Evolutionary conservation across 108 stramenopile species (phyloP).

Genomic region (Cylindrotheca closterium): DNA sequence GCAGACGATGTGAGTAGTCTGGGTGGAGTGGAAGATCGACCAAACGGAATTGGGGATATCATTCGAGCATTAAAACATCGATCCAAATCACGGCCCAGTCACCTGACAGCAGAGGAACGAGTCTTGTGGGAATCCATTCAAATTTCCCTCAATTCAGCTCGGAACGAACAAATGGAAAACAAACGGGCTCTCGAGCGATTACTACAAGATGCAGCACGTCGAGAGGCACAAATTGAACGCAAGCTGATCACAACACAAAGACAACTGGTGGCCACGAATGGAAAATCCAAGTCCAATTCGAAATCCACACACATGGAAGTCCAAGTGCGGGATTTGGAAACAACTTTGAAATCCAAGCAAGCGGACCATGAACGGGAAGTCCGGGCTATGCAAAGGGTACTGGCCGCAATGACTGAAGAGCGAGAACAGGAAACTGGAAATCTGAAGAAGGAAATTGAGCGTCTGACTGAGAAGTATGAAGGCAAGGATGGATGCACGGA

Average conservation of each 20-base stretch:
- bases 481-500: constrained; percentile 2
- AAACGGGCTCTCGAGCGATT: constrained; percentile 5
- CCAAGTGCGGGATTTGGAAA: constrained; percentile 9
- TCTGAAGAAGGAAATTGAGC: background rate
- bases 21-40: background rate
- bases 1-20: background rate
- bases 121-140: constrained; percentile 44
- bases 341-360: constrained; percentile 10
- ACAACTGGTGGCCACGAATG: background rate
- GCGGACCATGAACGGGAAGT: constrained; percentile 38
- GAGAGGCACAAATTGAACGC: constrained; percentile 20
- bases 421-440: constrained; percentile 15
- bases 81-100: constrained; percentile 7
- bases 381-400: constrained; percentile 54
- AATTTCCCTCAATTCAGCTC: constrained; percentile 16
- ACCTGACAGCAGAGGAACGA: constrained; percentile 33
- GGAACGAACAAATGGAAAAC: constrained; percentile 10
- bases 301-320: constrained; percentile 10
- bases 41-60: background rate
- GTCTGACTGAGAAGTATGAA: constrained; percentile 2
- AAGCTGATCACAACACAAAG: constrained; percentile 11
- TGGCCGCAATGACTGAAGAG: constrained; percentile 48
- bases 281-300: background rate
- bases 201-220: constrained; percentile 8
- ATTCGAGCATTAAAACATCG: background rate